A percentile compares a stretch with the other conserved stretches of the same genome.
Evolutionary conservation across 257 asterid species (phyloP).

Genomic region (Marsdenia floribunda): DNA sequence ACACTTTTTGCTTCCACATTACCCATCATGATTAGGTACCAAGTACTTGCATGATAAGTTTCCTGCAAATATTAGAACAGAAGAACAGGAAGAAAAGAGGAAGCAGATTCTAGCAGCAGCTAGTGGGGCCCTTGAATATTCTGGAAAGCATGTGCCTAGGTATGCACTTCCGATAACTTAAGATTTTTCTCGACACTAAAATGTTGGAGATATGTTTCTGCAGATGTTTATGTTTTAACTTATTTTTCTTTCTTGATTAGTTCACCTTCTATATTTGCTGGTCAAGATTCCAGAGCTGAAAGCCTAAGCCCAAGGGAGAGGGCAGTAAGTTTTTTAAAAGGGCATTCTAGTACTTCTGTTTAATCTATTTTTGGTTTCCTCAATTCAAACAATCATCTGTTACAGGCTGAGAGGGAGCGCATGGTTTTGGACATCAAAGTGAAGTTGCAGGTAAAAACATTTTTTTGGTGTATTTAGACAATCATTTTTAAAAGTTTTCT

Average conservation of each 20-base stretch:
- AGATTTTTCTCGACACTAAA: not conserved
- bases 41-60: constrained; percentile 70
- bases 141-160: constrained; percentile 65
- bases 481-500: no score
- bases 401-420: constrained; percentile 94
- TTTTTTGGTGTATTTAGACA: constrained; percentile 1
- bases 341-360: constrained; percentile 19
- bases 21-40: constrained; percentile 43
- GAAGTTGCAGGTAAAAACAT: constrained; percentile 73
- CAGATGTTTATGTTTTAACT: not conserved
- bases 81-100: constrained; percentile 86
- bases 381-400: constrained; percentile 12
- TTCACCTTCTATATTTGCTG: constrained; percentile 58
- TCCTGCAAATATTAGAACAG: constrained; percentile 67
- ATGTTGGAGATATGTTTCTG: constrained; percentile 5
- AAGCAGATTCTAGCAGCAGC: constrained; percentile 86
- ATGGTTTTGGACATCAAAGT: constrained; percentile 97
- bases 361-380: constrained; percentile 1
- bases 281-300: constrained; percentile 62
- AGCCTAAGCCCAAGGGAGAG: constrained; percentile 93
- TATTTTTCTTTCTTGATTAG: constrained; percentile 26
- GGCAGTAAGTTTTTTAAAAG: constrained; percentile 56
- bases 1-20: not conserved
- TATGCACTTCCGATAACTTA: constrained; percentile 28
- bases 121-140: constrained; percentile 75